Conservation (phyloP, 306 rosid genomes). For the Sphenostylis stenocarpa region DNA sequence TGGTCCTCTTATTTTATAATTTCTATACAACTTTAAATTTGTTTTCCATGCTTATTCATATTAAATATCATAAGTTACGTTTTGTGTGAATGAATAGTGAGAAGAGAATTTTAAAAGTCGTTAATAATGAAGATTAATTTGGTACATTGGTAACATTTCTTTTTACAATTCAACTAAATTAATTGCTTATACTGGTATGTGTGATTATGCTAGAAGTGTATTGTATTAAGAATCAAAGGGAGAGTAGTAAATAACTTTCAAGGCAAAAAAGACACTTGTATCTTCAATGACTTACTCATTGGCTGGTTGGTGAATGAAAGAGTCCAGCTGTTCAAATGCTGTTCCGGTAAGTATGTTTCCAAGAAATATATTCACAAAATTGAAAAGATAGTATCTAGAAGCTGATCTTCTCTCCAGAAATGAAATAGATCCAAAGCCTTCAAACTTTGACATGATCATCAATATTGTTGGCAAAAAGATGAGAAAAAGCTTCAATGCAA, state of each 20-base stretch:
- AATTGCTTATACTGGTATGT: no score
- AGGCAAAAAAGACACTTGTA: neutral
- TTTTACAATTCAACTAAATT: no score
- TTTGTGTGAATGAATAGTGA: no score
- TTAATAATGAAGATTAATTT: no score
- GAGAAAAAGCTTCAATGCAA: slow-evolving; percentile 89
- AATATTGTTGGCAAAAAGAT: slow-evolving; percentile 87
- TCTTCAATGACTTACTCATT: slow-evolving; percentile 53
- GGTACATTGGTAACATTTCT: no score
- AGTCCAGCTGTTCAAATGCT: slow-evolving; percentile 75
- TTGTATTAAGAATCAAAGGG: no score
- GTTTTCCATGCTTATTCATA: no score
- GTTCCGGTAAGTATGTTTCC: slow-evolving; percentile 84
- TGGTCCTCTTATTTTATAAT: no score
- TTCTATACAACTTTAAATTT: no score
- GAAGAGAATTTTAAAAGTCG: neutral
- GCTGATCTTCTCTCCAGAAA: slow-evolving; percentile 91
- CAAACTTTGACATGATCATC: slow-evolving; percentile 99
- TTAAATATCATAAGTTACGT: no score
- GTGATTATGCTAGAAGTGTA: no score
- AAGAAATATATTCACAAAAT: slow-evolving; percentile 83
- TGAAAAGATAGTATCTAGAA: slow-evolving; percentile 82
- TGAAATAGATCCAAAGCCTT: slow-evolving; percentile 74
- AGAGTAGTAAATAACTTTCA: neutral
- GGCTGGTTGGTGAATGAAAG: slow-evolving; percentile 75